Evolutionary conservation across 2,329 filamentous ascomycete genomes (phyloP).

Genomic region (Arachnopeziza araneosa): DNA sequence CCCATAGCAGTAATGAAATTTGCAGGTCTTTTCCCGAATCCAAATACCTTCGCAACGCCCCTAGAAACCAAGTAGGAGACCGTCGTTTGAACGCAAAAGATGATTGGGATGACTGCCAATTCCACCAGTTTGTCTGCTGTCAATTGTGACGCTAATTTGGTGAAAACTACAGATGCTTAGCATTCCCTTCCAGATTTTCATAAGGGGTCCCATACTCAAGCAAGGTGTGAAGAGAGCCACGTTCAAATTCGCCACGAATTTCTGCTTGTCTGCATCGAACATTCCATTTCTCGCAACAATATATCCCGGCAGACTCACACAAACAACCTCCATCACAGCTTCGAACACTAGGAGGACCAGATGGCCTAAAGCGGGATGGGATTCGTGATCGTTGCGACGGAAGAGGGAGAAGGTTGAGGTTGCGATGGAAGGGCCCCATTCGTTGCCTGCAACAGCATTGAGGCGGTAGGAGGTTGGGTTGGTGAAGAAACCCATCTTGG

Average conservation of each 20-base stretch:
- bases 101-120: slow-evolving; percentile 88
- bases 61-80: slow-evolving; percentile 78
- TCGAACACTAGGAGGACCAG: slow-evolving; percentile 63
- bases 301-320: slow-evolving; percentile 90
- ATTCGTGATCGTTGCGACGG: slow-evolving; percentile 22
- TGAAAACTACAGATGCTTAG: slow-evolving; percentile 64
- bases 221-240: slow-evolving; percentile 95
- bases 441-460: slow-evolving; percentile 29
- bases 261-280: slow-evolving; percentile 93
- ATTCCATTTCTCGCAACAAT: slow-evolving; percentile 84
- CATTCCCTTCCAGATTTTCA: background rate
- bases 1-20: slow-evolving; percentile 98
- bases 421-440: slow-evolving; percentile 20
- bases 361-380: slow-evolving; percentile 41
- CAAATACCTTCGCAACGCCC: slow-evolving; percentile 65
- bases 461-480: slow-evolving; percentile 42
- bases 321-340: slow-evolving; percentile 91
- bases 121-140: slow-evolving; percentile 86
- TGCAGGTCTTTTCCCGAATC: slow-evolving; percentile 76
- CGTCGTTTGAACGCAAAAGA: slow-evolving; percentile 82
- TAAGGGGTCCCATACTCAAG: slow-evolving; percentile 60
- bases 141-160: slow-evolving; percentile 90
- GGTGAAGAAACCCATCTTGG: slow-evolving; percentile 39
- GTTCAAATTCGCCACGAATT: slow-evolving; percentile 94
- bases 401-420: slow-evolving; percentile 23